Conservation (phyloP, 495 filamentous ascomycete genomes). For the Penicillium turbatum region DNA sequence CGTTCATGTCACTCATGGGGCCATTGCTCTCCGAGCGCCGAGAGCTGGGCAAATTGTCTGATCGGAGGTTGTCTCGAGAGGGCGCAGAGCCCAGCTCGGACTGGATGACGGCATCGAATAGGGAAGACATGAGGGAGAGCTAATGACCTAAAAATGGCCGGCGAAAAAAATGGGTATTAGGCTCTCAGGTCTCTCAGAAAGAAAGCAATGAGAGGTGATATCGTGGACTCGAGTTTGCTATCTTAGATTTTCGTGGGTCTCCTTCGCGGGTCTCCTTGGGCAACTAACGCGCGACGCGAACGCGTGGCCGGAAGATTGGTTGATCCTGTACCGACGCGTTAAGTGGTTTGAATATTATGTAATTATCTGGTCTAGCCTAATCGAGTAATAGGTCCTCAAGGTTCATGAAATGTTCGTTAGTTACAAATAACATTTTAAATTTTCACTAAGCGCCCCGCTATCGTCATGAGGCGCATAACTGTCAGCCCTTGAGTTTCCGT, state of each 20-base stretch:
- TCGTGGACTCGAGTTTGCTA: constrained; percentile 5
- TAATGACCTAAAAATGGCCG: constrained; percentile 24
- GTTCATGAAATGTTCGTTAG: not conserved
- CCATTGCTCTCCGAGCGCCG: constrained; percentile 52
- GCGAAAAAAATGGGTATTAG: not conserved
- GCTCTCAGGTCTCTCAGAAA: constrained; percentile 13
- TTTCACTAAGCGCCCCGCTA: not conserved
- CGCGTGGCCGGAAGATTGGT: constrained; percentile 3
- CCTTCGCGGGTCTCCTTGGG: constrained; percentile 10
- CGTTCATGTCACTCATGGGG: constrained; percentile 51
- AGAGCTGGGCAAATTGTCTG: constrained; percentile 43
- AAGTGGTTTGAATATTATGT: constrained; percentile 11
- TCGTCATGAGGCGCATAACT: not conserved
- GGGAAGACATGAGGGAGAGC: constrained; percentile 45
- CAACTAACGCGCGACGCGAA: constrained; percentile 9
- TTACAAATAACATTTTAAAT: not conserved
- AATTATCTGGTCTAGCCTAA: not conserved
- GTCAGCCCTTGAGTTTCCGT: not conserved
- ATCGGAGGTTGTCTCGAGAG: constrained; percentile 34
- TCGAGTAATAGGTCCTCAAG: not conserved
- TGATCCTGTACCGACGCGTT: constrained; percentile 7
- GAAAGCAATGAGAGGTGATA: constrained; percentile 3
- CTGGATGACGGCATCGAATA: constrained; percentile 49
- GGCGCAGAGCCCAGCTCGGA: constrained; percentile 46
- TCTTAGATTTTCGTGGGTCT: constrained; percentile 14